Evolutionary conservation across 2,329 filamentous ascomycete genomes (phyloP).

Genomic region (Akanthomyces muscarius): DNA sequence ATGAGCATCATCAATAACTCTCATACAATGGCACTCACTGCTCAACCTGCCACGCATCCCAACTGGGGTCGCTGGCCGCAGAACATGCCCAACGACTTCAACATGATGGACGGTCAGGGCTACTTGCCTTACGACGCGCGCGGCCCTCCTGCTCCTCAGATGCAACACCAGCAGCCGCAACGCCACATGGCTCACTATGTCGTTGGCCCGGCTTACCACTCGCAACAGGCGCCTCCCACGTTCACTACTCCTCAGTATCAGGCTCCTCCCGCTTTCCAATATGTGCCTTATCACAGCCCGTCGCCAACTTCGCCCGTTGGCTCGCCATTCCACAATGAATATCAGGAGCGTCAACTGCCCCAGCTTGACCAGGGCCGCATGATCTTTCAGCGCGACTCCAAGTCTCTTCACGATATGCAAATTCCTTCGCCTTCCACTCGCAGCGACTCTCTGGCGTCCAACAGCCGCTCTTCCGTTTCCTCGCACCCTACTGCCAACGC

Average conservation of each 20-base stretch:
- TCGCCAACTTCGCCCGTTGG: conserved; percentile 31
- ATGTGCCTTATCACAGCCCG: conserved; percentile 39
- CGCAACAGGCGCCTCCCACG: conserved; percentile 35
- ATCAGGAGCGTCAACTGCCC: conserved; percentile 28
- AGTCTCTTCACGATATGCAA: conserved; percentile 31
- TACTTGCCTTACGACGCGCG: conserved; percentile 50
- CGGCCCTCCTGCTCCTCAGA: conserved; percentile 29
- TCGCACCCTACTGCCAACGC: conserved; percentile 31
- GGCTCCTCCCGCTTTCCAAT: conserved; percentile 40
- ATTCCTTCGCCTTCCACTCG: conserved; percentile 29
- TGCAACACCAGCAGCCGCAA: conserved; percentile 32
- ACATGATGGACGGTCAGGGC: conserved; percentile 45
- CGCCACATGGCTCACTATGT: conserved; percentile 46
- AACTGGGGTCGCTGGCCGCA: conserved; percentile 55
- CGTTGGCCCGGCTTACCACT: conserved; percentile 40
- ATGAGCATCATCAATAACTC: neutral
- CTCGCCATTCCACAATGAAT: conserved; percentile 33
- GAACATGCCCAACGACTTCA: conserved; percentile 43
- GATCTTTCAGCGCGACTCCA: conserved; percentile 26
- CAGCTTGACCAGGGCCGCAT: conserved; percentile 24
- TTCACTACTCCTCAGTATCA: conserved; percentile 42
- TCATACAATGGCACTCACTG: conserved; percentile 43
- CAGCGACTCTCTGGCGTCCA: conserved; percentile 31
- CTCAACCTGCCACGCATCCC: conserved; percentile 40
- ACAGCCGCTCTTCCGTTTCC: conserved; percentile 13